Evolutionary conservation across 192 early-diverging fungal genomes (phyloP), one percentile per base, ranked within the genome.

Genomic region (Rhizophagus sp.): DNA sequence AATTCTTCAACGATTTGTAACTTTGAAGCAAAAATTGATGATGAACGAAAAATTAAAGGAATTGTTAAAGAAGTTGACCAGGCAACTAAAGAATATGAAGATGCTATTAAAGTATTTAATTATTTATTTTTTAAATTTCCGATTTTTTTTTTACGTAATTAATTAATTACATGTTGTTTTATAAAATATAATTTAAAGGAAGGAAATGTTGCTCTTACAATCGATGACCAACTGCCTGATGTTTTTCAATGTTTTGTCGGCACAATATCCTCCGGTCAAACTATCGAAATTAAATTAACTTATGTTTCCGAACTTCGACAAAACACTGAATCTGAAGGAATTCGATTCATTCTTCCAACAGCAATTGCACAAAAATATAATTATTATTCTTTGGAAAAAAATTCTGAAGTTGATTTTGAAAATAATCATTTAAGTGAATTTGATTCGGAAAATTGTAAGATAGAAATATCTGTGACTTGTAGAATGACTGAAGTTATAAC

Each of bases 161-260:
- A 44, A 11, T 44, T 44, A 44, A 10, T 10, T 44, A n/a, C n/a
- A n/a, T n/a, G n/a, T n/a, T n/a, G n/a, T n/a, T n/a, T n/a, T n/a
- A n/a, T n/a, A n/a, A n/a, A 34, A 34, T 34, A 4, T 47, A 47
- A 10, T 47, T 47, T 47, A 17, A 24, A 77, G 76, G 17, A 66
- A 41, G 63, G 76, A 30, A 10, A 47, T 65, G 63, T 62, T 11
- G 63, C 76, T 8, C 67, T 13, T 66, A 25, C 64, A n/a, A 33
- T 77, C 34, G 76, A 77, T 24, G 76, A 77, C 10, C 33, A 77
- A 25, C 13, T 41, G 24, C 22, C 80, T n/a, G 83, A 84, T 57
- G 86, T 89, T 63, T 89, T 89, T 79, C 81, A 85, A 36, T 79
- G 83, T 36, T 82, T 77, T 27, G 49, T 89, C 33, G 88, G 88